A percentile compares a stretch with the other conserved stretches of the same genome.
These are phyloP conservation scores for Chenopodium suecicum DNA, from an alignment of 148 eudicot genomes.

Conservation along the genomic window DNA sequence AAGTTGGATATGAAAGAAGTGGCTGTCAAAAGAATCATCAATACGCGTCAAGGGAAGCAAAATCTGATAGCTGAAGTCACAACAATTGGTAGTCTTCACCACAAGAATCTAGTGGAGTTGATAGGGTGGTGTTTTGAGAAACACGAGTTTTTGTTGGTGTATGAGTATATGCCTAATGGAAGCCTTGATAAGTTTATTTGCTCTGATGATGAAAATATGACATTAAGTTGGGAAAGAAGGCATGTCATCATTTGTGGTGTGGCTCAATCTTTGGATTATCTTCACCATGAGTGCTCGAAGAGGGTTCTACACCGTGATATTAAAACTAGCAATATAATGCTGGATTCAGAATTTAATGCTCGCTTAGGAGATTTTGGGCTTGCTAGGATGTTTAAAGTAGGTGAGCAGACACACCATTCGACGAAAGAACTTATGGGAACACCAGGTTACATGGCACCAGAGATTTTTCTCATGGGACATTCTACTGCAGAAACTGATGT, in stretches of 20 bases:
- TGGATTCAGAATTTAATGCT: conserved; percentile 39
- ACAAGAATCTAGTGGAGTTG: conserved; percentile 40
- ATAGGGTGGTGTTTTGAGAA: conserved; percentile 47
- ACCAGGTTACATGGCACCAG: conserved; percentile 49
- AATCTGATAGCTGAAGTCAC: conserved; percentile 45
- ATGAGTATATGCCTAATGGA: conserved; percentile 44
- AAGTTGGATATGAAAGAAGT: conserved; percentile 23
- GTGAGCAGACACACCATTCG: conserved; percentile 39
- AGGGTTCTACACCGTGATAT: conserved; percentile 45
- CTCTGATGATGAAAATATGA: neutral
- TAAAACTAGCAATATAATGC: conserved; percentile 44
- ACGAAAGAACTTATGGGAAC: conserved; percentile 43
- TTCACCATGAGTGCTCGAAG: conserved; percentile 33
- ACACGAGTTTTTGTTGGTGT: conserved; percentile 37
- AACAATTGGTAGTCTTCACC: conserved; percentile 40
- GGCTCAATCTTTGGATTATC: conserved; percentile 40
- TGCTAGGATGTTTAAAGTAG: conserved; percentile 34
- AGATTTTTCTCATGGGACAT: conserved; percentile 41
- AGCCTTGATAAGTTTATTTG: conserved; percentile 36
- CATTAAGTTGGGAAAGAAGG: conserved; percentile 34
- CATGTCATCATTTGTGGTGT: conserved; percentile 34
- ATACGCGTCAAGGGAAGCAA: conserved; percentile 38
- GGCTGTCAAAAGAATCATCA: conserved; percentile 33
- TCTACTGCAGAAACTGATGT: conserved; percentile 40
- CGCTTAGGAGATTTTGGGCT: conserved; percentile 49